Evolutionary conservation across 139 green algal species (phyloP), one percentile per base, ranked within the genome.

Genomic region (Auxenochlorella pyrenoidosa): DNA sequence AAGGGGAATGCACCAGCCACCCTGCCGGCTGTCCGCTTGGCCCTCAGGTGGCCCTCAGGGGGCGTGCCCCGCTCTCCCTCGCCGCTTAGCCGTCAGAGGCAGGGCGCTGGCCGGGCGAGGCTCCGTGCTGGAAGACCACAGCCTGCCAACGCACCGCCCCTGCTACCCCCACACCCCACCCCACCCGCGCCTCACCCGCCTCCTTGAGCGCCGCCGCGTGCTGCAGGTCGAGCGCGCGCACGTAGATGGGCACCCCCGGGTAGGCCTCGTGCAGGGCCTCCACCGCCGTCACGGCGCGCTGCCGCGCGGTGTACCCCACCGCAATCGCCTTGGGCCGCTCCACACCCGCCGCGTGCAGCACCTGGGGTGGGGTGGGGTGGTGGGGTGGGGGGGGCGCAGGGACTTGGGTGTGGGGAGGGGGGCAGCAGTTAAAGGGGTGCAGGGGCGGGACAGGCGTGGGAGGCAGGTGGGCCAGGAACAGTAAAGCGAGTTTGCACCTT

Each of bases 281-380:
- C n/a, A 98, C 95, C 1, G 95, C 92, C 10, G 89, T 40, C 36
- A 98, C 90, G 15, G 91, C 72, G 18, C 85, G 76, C 47, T 89
- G 87, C 8, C 91, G 86, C 22, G 90, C 89, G 32, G 93, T 93
- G 91, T 97, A 95, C 41, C 93, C 94, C 60, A 99, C 94, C 58
- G 93, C 95, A 10, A 98, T 71, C 4, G 95, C 94, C 0, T 82
- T 73, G 0, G 96, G 96, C 5, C 86, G 34, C 32, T 92, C 83
- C 26, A 99, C 90, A 66, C 96, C 96, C 24, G 95, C 95, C 18
- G 96, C 95, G 0, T 93, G 70, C 47, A 99, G 90, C 75, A 99
- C 95, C 75, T 87, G 72, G 1, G 80, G n/a, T 18, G 8, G 38
- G 36, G 58, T 8, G 10, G 38, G 30, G 18, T 2, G 12, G 44